These are phyloP conservation scores for Cryptococcus sp. DNA, from an alignment of 1,284 basidiomycete genomes.

Conservation along the genomic window DNA sequence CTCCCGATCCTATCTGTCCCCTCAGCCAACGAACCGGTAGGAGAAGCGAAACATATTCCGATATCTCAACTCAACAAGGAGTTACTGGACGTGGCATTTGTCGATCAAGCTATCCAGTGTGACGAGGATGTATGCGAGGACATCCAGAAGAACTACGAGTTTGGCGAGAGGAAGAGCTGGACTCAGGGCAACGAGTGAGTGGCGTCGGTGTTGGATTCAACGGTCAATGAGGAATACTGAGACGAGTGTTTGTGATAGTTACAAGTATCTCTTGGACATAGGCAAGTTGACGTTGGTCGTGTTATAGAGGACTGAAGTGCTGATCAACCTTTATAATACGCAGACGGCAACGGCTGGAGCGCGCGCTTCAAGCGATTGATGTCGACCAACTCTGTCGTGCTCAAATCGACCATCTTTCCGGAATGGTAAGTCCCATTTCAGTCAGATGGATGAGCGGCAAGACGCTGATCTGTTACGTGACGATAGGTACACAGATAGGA, in stretches of 20 bases:
- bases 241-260: slow-evolving; percentile 27
- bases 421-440: slow-evolving; percentile 57
- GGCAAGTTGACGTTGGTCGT: slow-evolving; percentile 28
- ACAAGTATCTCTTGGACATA: slow-evolving; percentile 68
- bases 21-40: slow-evolving; percentile 51
- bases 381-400: slow-evolving; percentile 60
- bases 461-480: background rate
- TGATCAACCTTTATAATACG: background rate
- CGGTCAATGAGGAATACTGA: too few species aligned
- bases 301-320: background rate
- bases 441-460: background rate
- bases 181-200: slow-evolving; percentile 57
- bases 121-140: slow-evolving; percentile 55
- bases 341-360: slow-evolving; percentile 43
- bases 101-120: slow-evolving; percentile 58
- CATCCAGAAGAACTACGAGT: slow-evolving; percentile 58
- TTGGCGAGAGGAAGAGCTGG: slow-evolving; percentile 55
- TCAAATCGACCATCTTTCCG: slow-evolving; percentile 60
- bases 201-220: background rate
- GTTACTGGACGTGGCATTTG: slow-evolving; percentile 64
- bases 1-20: slow-evolving; percentile 47
- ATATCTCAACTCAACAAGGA: slow-evolving; percentile 57
- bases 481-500: slow-evolving; percentile 39
- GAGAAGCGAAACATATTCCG: slow-evolving; percentile 51
- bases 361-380: slow-evolving; percentile 59